Evolutionary conservation across 2,329 filamentous ascomycete species (phyloP), one percentile per base, ranked within the genome.

Genomic region (Penicillium frequentans): DNA sequence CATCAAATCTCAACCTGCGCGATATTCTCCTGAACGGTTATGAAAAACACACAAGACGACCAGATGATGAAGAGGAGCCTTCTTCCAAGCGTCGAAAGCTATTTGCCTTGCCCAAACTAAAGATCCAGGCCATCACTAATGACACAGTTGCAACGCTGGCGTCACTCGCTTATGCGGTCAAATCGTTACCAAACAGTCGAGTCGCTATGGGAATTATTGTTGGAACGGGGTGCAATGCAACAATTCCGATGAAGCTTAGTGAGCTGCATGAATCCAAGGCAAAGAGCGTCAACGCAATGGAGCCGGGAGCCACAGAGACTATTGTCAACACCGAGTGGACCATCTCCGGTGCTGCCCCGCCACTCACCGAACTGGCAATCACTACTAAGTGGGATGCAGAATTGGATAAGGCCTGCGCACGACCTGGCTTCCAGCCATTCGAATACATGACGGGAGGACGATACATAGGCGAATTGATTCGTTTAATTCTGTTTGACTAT

Each of bases 271-370:
- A 82, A 9, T 82, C 80, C 55, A 93, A 93, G 70, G 65, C 85
- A 77, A 50, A 74, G 66, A 60, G 79, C 7, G 74, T 84, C 35
- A 79, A 79, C 16, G 80, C 75, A 14, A 75, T 75, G 60, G 72
- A 75, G 55, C 71, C 79, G 1, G 75, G 79, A 13, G 80, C 88
- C 7, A 77, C 83, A n/a, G 87, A 85, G 63, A 87, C 92, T 14
- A 84, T 90, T 5, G 86, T 93, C 61, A 93, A 93, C 69, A 93
- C 90, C 0, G 90, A 95, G 74, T 93, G 89, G 88, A 90, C 88
- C 51, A 91, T 95, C 65, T 87, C 87, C 26, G 90, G 90, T 7
- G 86, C 90, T 2, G 86, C 86, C n/a, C 79, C 81, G 7, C 88
- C 90, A 0, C 76, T 93, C 53, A 79, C 81, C 24, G 81, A 86